Base-by-base conservation (phyloP, 495 filamentous ascomycete species). In the Cercophora newfieldiana region DNA sequence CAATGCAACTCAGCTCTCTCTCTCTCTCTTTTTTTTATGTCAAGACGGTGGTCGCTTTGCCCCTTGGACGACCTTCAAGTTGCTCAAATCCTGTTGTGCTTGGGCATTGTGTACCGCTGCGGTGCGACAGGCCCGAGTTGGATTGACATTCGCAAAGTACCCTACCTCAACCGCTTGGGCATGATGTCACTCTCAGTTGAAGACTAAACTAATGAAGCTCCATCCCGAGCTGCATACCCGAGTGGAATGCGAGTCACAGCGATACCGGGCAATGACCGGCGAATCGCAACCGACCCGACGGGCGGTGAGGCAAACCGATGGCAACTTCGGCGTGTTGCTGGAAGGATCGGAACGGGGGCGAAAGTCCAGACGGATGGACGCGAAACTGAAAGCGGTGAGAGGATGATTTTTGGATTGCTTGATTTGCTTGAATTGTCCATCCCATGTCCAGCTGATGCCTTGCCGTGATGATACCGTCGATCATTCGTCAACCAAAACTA, bases 391-490 rank as follows among this genome's bases (percentile, higher is more conserved):
- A 44, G 37, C 37, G 37, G 37, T 44, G 37, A 44, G 37, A 44
- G 2, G 37, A 33, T 33, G 4, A 14, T 44, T 44, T 6, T 44
- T 44, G 12, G 2, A 2, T 44, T 44, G 37, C 37, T 16, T 44
- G 37, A 44, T 44, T n/a, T 44, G 37, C 37, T 44, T 44, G 37
- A 16, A 44, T 44, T 6, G 10, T 44, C 18, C 37, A 44, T 44
- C 21, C 50, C 50, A 53, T 53, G 50, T 53, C 25, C 50, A 53
- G 50, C 50, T 53, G 50, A 53, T 22, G 50, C 50, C n/a, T 22
- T 8, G 21, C 50, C 21, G 50, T 25, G 55, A 58, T 58, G 55
- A 58, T 33, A 58, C 55, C 22, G 55, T 58, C 55, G 55, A 58
- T 58, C 55, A 33, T 33, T 58, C 55, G 55, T 58, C 55, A 33